These are phyloP conservation scores for Mesembryanthemum crystallinum DNA, from an alignment of 148 eudicot genomes.

Conservation along the genomic window DNA sequence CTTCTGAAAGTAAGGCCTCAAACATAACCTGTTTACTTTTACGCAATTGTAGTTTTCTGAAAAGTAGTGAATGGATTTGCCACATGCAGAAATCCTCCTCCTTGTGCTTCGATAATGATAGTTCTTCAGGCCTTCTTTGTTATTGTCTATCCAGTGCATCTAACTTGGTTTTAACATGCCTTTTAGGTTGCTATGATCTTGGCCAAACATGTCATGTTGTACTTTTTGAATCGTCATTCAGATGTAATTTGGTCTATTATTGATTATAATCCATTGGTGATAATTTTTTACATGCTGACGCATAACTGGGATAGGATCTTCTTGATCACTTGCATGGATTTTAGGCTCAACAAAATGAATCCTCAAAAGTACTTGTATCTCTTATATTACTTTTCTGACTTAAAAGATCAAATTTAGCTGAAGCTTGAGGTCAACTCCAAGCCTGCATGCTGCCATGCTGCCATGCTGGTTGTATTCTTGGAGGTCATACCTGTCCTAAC, in stretches of 20 bases:
- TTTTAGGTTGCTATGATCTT: no score
- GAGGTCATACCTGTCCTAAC: no score
- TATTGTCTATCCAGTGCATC: conserved; percentile 32
- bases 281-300: no score
- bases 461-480: no score
- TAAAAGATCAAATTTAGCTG: no score
- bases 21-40: conserved; percentile 10
- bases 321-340: no score
- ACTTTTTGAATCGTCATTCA: not conserved
- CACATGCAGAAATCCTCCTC: conserved; percentile 38
- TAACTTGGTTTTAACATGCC: conserved; percentile 23
- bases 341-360: no score
- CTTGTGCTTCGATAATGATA: conserved; percentile 27
- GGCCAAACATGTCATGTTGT: conserved; percentile 41
- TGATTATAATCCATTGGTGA: no score
- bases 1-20: conserved; percentile 59
- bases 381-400: not conserved
- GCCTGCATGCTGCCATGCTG: no score
- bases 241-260: no score
- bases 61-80: conserved; percentile 1
- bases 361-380: not conserved
- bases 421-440: no score
- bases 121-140: conserved; percentile 24
- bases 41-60: not conserved
- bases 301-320: no score